Evolutionary conservation across 2,329 filamentous ascomycete genomes (phyloP).

Genomic region (Beauveria asiatica): DNA sequence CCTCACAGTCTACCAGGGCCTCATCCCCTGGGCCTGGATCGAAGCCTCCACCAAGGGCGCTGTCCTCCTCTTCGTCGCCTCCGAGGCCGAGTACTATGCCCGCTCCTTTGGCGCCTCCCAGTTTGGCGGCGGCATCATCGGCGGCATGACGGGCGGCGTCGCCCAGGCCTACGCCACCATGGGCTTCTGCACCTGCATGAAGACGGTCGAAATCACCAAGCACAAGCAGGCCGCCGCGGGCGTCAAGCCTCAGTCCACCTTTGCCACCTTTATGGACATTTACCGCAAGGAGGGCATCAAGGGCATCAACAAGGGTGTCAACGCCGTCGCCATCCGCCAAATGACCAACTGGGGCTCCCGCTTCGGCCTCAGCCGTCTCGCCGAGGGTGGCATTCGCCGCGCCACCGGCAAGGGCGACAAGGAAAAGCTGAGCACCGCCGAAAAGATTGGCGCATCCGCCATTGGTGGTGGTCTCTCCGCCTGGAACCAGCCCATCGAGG

Average conservation of each 20-base stretch:
- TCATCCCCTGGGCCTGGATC: constrained; percentile 99
- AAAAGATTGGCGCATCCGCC: constrained; percentile 83
- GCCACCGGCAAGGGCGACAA: constrained; percentile 69
- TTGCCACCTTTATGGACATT: constrained; percentile 93
- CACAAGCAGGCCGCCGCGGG: constrained; percentile 84
- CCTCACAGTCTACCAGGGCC: constrained; percentile 86
- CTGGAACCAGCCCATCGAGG: constrained; percentile 99
- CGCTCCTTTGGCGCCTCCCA: constrained; percentile 73
- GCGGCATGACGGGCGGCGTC: constrained; percentile 88
- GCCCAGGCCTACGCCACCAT: constrained; percentile 98
- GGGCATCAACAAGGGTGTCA: constrained; percentile 98
- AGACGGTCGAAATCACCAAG: constrained; percentile 99
- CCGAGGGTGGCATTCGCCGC: constrained; percentile 78
- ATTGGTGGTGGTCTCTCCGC: constrained; percentile 90
- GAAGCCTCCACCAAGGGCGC: constrained; percentile 99
- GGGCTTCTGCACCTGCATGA: constrained; percentile 99
- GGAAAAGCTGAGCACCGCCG: constrained; percentile 66
- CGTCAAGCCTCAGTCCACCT: constrained; percentile 80
- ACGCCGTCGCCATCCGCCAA: constrained; percentile 95
- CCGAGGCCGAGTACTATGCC: constrained; percentile 94
- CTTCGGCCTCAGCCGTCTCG: constrained; percentile 87
- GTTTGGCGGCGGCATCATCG: constrained; percentile 80
- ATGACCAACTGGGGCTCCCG: constrained; percentile 99
- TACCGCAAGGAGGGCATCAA: constrained; percentile 88
- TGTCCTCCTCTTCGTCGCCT: constrained; percentile 96